Evolutionary conservation across 495 filamentous ascomycete genomes (phyloP).

Genomic region (Neurospora sp.): DNA sequence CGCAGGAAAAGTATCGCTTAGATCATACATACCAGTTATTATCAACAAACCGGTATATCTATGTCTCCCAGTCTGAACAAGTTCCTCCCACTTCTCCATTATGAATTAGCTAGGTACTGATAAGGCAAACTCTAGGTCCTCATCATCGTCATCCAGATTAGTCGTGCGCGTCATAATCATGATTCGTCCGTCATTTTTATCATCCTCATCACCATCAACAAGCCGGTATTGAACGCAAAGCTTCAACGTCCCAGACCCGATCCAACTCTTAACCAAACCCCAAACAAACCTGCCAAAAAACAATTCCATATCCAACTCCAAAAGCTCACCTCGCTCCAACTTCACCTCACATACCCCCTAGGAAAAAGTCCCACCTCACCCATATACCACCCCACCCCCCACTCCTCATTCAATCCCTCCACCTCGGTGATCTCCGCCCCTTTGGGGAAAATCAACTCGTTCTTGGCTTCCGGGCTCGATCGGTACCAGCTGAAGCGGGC

Average conservation of each 20-base stretch:
- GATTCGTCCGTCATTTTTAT: background rate
- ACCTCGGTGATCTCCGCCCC: slow-evolving; percentile 72
- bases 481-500: slow-evolving; percentile 67
- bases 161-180: background rate
- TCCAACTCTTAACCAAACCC: too few species aligned
- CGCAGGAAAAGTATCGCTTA: too few species aligned
- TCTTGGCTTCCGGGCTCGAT: slow-evolving; percentile 39
- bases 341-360: slow-evolving; percentile 46
- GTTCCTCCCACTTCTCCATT: background rate
- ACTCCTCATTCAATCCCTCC: slow-evolving; percentile 77
- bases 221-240: too few species aligned
- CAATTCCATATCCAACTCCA: too few species aligned
- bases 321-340: slow-evolving; percentile 1
- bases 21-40: too few species aligned
- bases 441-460: slow-evolving; percentile 76
- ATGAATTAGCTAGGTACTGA: background rate
- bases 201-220: background rate
- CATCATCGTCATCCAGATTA: background rate
- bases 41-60: too few species aligned
- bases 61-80: too few species aligned
- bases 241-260: too few species aligned
- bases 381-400: slow-evolving; percentile 73
- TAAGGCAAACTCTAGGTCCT: background rate
- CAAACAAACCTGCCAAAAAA: too few species aligned
- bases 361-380: slow-evolving; percentile 68